Base-by-base conservation (phyloP, 495 filamentous ascomycete genomes). In the Thermothielavioides terrestris region DNA sequence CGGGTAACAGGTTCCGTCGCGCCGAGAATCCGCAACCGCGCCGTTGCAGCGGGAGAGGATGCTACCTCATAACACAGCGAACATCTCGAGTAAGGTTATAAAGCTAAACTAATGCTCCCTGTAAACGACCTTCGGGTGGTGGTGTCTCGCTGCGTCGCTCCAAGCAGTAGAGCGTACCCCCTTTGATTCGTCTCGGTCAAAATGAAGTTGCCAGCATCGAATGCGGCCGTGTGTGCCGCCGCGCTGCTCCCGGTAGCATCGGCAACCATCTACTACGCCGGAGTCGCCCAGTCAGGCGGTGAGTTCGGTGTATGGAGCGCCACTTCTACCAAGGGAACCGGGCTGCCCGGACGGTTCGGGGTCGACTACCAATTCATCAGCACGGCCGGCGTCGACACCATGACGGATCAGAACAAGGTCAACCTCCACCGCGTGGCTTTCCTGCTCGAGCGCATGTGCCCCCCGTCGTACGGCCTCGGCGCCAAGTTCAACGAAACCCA, bases 371-470 rank as follows among this genome's bases (percentile, higher is more conserved):
- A 69, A 22, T 78, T 78, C 62, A 76, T 77, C 57, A 60, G 68
- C 53, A 60, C 68, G 54, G 57, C 58, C 1, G 68, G 65, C 14
- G 57, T 78, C 27, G 72, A 77, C 55, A 52, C 65, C 22, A 70
- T 71, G 49, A 68, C 70, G 3, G 73, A 76, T 50, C 35, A 72
- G 55, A 68, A 77, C 57, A 68, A 70, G 46, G 64, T 67, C 31
- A 78, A 78, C 51, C 61, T 76, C 10, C 76, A 76, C 61, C 70
- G 74, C 36, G 68, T 77, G 43, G 74, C 73, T 1, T 78, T 77
- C 60, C 54, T 78, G 8, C 66, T 78, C 12, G 75, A 78, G 58
- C 71, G 74, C 43, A 77, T 78, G 75, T 71, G 68, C 44, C 75
- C 74, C 0, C 56, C 71, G 2, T 60, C 65, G 1, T 67, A 61